A percentile compares a stretch with the other conserved stretches of the same genome.
Conservation (phyloP, 345 rosid species). For the Abelmoschus esculentus region DNA sequence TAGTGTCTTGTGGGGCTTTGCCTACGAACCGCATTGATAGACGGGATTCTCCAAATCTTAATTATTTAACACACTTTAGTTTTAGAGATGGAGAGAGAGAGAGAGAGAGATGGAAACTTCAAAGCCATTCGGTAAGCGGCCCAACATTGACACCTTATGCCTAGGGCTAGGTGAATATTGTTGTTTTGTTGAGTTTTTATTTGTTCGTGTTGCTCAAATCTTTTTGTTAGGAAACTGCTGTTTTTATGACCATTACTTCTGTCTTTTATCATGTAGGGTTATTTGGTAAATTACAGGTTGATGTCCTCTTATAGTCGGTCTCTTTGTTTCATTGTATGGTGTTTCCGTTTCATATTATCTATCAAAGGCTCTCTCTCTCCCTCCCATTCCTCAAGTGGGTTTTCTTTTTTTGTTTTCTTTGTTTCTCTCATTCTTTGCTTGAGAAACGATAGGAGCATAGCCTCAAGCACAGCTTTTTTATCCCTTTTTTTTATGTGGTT, state of each 20-base stretch:
- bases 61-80: not conserved
- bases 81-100: not conserved
- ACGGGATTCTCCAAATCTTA: too few species aligned
- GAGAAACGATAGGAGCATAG: slow-evolving; percentile 11
- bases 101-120: not conserved
- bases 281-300: slow-evolving; percentile 25
- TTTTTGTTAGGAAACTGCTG: slow-evolving; percentile 14
- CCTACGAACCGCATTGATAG: slow-evolving; percentile 26
- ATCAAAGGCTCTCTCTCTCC: slow-evolving; percentile 14
- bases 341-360: slow-evolving; percentile 4
- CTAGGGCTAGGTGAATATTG: not conserved
- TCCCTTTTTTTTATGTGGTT: not conserved
- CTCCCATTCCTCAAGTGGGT: slow-evolving; percentile 15
- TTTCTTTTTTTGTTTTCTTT: not conserved
- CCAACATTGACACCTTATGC: slow-evolving; percentile 17
- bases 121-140: slow-evolving; percentile 26
- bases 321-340: not conserved
- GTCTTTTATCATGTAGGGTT: slow-evolving; percentile 13
- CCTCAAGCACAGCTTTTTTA: slow-evolving; percentile 4
- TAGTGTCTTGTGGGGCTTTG: slow-evolving; percentile 16
- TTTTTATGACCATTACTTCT: slow-evolving; percentile 5
- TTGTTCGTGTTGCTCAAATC: not conserved
- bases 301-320: slow-evolving; percentile 5
- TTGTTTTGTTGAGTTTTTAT: slow-evolving; percentile 2
- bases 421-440: slow-evolving; percentile 18